Conservation (phyloP, 495 filamentous ascomycete genomes). For the Viridothelium virens region DNA sequence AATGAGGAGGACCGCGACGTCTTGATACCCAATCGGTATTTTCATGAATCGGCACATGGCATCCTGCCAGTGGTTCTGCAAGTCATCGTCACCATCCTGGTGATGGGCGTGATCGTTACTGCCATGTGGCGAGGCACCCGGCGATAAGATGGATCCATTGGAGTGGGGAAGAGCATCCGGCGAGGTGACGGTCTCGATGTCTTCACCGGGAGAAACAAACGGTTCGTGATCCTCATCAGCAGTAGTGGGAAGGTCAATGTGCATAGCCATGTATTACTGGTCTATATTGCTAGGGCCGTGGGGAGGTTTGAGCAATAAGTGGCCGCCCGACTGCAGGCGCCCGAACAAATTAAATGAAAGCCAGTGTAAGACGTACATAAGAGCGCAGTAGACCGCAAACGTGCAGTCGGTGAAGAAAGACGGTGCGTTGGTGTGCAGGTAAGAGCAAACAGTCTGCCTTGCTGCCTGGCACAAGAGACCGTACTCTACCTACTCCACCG, state of each 20-base stretch:
- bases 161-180: background rate
- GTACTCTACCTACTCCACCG: background rate
- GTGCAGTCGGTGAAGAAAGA: background rate
- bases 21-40: constrained; percentile 22
- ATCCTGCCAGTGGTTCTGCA: background rate
- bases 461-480: background rate
- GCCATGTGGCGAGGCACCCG: background rate
- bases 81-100: background rate
- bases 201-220: background rate
- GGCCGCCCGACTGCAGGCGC: background rate
- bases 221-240: background rate
- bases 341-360: constrained; percentile 7
- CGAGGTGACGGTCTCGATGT: background rate
- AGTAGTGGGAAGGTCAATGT: background rate
- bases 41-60: constrained; percentile 20
- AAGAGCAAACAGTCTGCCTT: background rate
- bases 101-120: background rate
- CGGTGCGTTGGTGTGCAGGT: background rate
- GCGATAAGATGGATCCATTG: background rate
- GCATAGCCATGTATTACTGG: constrained; percentile 9
- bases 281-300: background rate
- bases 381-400: background rate
- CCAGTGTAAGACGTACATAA: background rate
- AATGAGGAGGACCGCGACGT: constrained; percentile 25
- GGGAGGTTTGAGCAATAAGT: background rate